phyloP scores from a whole-genome alignment of 208 protist genomes.

The Trypanosoma cruzi region DNA sequence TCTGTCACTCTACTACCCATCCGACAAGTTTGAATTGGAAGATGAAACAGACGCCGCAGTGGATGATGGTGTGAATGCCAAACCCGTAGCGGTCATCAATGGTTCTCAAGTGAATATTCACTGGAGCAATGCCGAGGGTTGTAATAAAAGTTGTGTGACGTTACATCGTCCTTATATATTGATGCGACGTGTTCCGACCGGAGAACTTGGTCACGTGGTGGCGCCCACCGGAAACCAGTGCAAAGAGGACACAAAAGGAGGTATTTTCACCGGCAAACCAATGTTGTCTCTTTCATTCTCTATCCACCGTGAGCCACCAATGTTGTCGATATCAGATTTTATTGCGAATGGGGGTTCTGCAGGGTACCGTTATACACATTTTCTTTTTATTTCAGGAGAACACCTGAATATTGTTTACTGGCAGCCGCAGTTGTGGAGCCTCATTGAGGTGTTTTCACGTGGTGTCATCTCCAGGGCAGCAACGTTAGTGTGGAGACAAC shows the following conservation, averaged over 20 bases:
- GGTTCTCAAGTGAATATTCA: not conserved
- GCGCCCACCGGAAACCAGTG: not conserved
- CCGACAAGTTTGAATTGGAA: conserved; percentile 23
- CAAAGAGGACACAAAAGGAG: not conserved
- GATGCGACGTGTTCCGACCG: not conserved
- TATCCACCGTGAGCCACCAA: conserved; percentile 22
- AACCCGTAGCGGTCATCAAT: conserved; percentile 9
- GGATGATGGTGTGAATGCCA: conserved; percentile 1
- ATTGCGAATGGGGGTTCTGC: conserved; percentile 16
- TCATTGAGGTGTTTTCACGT: conserved; percentile 36
- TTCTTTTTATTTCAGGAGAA: conserved; percentile 13
- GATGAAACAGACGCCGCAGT: not conserved
- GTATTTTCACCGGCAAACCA: not conserved
- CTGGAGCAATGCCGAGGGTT: conserved; percentile 11
- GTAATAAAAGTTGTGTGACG: conserved; percentile 2
- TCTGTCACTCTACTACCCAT: conserved; percentile 23
- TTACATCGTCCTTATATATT: conserved; percentile 7
- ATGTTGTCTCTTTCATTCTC: conserved; percentile 21
- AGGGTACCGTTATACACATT: conserved; percentile 38
- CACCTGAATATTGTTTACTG: conserved; percentile 30
- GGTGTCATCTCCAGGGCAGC: conserved; percentile 36
- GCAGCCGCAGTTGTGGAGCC: conserved; percentile 30
- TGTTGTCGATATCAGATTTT: conserved; percentile 42
- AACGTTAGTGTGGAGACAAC: conserved; percentile 17
- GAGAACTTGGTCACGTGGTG: not conserved